phyloP scores from a whole-genome alignment of 495 filamentous ascomycete genomes.

The Penicillium mononematosum region DNA sequence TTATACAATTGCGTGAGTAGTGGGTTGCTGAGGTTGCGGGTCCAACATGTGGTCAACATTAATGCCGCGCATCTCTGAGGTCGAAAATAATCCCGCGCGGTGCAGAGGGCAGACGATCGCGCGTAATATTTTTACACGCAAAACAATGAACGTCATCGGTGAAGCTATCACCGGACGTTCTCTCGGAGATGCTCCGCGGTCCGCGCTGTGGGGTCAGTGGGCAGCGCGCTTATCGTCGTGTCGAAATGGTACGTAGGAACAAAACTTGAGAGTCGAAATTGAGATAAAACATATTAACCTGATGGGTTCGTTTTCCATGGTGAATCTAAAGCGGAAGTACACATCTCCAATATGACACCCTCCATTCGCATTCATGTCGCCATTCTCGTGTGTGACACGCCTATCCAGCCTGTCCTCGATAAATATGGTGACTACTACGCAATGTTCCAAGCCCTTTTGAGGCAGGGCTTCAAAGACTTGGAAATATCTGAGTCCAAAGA shows the following conservation, averaged over 20 bases:
- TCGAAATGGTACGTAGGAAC: background rate
- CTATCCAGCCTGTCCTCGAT: conserved; percentile 50
- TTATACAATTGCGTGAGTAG: conserved; percentile 10
- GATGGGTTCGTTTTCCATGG: background rate
- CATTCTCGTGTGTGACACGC: conserved; percentile 76
- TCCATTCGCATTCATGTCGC: conserved; percentile 59
- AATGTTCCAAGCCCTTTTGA: conserved; percentile 66
- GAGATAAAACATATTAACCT: background rate
- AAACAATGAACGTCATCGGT: background rate
- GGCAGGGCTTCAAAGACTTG: conserved; percentile 41
- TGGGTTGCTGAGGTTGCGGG: conserved; percentile 4
- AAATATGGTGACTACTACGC: conserved; percentile 69
- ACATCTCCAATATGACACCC: conserved; percentile 17
- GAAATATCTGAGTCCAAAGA: conserved; percentile 8
- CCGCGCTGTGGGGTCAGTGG: conserved; percentile 26
- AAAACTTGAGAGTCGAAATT: background rate
- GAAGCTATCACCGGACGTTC: background rate
- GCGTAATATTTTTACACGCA: background rate
- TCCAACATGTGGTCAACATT: conserved; percentile 5
- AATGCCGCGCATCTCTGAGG: conserved; percentile 4
- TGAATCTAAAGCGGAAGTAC: background rate
- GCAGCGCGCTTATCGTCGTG: conserved; percentile 25
- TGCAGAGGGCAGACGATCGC: background rate
- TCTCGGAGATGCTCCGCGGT: conserved; percentile 20
- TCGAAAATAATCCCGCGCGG: conserved; percentile 5